Conservation (phyloP, 1,139 yeast genomes). For the Suzukiozyma palmioleophila region DNA sequence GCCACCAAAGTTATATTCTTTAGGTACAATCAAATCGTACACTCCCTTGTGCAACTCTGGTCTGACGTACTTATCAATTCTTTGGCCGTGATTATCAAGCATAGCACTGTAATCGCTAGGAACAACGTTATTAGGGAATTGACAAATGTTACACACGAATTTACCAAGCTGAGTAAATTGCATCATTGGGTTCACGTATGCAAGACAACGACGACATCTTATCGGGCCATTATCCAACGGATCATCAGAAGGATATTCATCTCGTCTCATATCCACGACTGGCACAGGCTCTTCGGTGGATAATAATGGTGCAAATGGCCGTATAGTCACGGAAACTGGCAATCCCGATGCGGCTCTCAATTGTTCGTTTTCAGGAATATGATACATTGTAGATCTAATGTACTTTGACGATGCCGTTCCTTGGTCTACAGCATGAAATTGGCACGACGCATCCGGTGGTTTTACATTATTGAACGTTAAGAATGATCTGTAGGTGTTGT, state of each 20-base stretch:
- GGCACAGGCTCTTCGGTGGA: slow-evolving; percentile 58
- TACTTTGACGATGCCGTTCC: slow-evolving; percentile 81
- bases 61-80: slow-evolving; percentile 59
- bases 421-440: slow-evolving; percentile 69
- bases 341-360: slow-evolving; percentile 67
- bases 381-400: slow-evolving; percentile 76
- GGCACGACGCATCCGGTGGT: slow-evolving; percentile 81
- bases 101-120: slow-evolving; percentile 67
- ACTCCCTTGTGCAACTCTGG: slow-evolving; percentile 84
- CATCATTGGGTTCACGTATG: slow-evolving; percentile 85
- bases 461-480: slow-evolving; percentile 68
- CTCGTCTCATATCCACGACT: slow-evolving; percentile 52
- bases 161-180: slow-evolving; percentile 60
- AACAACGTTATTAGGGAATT: slow-evolving; percentile 62
- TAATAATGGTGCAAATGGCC: slow-evolving; percentile 73
- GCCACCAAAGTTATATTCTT: slow-evolving; percentile 56
- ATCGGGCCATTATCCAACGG: slow-evolving; percentile 60
- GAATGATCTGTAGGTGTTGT: slow-evolving; percentile 38
- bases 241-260: slow-evolving; percentile 16
- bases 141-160: slow-evolving; percentile 85
- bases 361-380: slow-evolving; percentile 73
- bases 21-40: slow-evolving; percentile 79
- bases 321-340: slow-evolving; percentile 75
- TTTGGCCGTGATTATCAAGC: slow-evolving; percentile 54
- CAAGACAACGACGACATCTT: slow-evolving; percentile 86